Base-by-base conservation (phyloP, 2,329 filamentous ascomycete genomes). In the Alternaria sp. region DNA sequence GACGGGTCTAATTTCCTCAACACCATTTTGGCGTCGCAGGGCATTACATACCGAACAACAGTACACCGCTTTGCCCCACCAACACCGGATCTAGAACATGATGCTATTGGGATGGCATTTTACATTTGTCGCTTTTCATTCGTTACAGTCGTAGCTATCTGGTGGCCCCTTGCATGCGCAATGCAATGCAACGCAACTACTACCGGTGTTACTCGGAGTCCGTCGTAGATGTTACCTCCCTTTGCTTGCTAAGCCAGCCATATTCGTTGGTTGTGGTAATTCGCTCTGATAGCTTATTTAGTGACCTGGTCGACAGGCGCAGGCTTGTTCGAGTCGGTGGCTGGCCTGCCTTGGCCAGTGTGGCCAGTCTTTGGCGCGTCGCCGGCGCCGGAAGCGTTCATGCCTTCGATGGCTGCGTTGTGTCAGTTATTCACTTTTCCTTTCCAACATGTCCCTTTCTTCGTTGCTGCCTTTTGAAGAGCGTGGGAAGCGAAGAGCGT, bases 371-470 rank as follows among this genome's bases (percentile, higher is more conserved):
- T 57, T 28, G 61, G 68, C 7, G 52, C 57, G 28, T 61, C 65
- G 14, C 75, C 74, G 51, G 73, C 76, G 31, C 75, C 76, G 13
- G 71, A 74, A 11, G 72, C 75, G 57, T 67, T 69, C 71, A 77
- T 62, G 54, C 74, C 76, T 50, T 73, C 69, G 42, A 78, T 44
- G 4, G 71, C 70, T 69, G 45, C 36, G n/a, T 23, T 8, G 29
- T 9, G 41, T 63, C 17, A 56, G 49, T 42, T 42, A 7, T 17
- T 24, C 40, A 8, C 14, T 3, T 33, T 33, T 34, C 13, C 39
- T 42, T 23, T 26, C 33, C 34, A 11, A 17, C 21, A 11, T 53
- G 48, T 39, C 24, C 26, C 37, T 33, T 62, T 24, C 51, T 42
- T 50, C 44, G 13, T 51, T 54, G 10, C 39, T 31, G 41, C 52